These are phyloP conservation scores for Paramecium sonneborni DNA, from an alignment of 73 alveolate species.

Conservation along the genomic window DNA sequence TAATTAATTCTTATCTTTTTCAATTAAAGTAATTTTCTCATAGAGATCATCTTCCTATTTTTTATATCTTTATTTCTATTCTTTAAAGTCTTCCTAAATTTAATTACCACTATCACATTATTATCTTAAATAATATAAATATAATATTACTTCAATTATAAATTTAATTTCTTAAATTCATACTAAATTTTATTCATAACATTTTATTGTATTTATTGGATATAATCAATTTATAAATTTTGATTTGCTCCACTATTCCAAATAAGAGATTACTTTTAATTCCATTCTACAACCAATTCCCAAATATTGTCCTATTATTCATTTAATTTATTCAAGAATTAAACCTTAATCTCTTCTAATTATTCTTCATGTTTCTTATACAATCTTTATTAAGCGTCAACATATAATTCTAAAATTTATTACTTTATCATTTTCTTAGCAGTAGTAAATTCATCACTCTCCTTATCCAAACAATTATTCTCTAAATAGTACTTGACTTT, in stretches of 20 bases:
- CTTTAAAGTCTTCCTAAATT: not conserved
- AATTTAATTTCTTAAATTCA: not conserved
- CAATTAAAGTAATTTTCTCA: not conserved
- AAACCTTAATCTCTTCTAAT: not conserved
- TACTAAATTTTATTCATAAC: not conserved
- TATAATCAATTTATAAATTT: conserved; percentile 10
- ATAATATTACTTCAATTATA: not conserved
- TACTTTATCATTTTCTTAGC: not conserved
- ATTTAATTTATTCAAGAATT: not conserved
- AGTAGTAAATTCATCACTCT: conserved; percentile 5
- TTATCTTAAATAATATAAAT: not conserved
- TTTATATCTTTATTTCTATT: not conserved
- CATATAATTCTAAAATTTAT: conserved; percentile 3
- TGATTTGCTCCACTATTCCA: conserved; percentile 32
- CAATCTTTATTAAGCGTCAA: not conserved
- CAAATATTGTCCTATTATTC: not conserved
- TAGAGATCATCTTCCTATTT: conserved; percentile 13
- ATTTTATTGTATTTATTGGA: not conserved
- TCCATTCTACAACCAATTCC: conserved; percentile 1
- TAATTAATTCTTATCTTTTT: conserved; percentile 7
- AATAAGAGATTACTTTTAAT: not conserved
- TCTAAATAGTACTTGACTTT: not conserved
- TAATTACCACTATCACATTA: conserved; percentile 3
- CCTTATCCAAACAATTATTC: conserved; percentile 24
- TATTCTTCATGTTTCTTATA: conserved; percentile 32